Conservation (phyloP, 768 basidiomycete species). For the Termitomyces sp. region DNA sequence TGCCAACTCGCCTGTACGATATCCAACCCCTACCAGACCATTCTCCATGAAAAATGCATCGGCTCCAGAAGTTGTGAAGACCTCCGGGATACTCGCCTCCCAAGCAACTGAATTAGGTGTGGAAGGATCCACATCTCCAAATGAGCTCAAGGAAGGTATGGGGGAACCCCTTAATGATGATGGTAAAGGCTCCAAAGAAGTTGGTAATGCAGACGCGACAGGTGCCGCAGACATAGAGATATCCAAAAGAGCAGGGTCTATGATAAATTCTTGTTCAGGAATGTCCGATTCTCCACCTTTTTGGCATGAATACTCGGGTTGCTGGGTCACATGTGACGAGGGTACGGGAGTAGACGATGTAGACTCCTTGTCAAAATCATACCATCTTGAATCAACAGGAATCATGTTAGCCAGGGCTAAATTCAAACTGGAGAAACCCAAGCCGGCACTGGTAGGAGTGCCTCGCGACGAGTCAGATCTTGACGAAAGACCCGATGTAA, state of each 20-base stretch:
- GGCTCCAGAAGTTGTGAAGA: slow-evolving; percentile 13
- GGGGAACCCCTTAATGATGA: slow-evolving; percentile 16
- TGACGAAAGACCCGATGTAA: not conserved
- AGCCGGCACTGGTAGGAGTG: slow-evolving; percentile 3
- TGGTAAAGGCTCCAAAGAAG: slow-evolving; percentile 3
- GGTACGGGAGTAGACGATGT: not conserved
- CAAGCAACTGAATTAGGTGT: slow-evolving; percentile 32
- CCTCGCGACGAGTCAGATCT: slow-evolving; percentile 5
- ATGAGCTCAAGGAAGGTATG: slow-evolving; percentile 25
- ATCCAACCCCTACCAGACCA: slow-evolving; percentile 2
- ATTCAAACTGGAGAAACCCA: slow-evolving; percentile 13
- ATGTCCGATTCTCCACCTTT: not conserved
- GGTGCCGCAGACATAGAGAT: slow-evolving; percentile 15
- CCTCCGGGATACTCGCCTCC: slow-evolving; percentile 28
- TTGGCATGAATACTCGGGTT: not conserved
- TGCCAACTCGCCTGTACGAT: slow-evolving; percentile 4
- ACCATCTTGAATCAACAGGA: slow-evolving; percentile 1
- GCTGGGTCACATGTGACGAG: not conserved
- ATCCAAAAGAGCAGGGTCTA: slow-evolving; percentile 28
- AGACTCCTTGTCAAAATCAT: slow-evolving; percentile 5
- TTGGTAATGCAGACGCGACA: not conserved
- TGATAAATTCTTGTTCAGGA: slow-evolving; percentile 12
- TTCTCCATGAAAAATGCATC: slow-evolving; percentile 1
- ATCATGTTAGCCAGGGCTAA: not conserved
- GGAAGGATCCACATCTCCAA: slow-evolving; percentile 25